phyloP scores from a whole-genome alignment of 805 yeast species.

The Yarrowia yakushimensis region DNA sequence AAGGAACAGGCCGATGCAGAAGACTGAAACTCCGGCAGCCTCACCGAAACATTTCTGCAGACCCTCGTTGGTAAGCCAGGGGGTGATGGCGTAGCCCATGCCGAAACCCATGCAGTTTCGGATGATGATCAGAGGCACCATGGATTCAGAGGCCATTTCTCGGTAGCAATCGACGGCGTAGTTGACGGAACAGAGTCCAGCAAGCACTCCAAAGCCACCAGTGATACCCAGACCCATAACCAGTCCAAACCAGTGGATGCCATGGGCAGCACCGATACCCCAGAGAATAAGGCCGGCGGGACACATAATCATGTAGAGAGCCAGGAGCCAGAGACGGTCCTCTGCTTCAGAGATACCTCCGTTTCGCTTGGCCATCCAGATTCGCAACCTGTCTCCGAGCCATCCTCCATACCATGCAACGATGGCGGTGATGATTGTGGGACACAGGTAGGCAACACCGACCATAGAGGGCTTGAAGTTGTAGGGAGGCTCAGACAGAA shows the following conservation, averaged over 20 bases:
- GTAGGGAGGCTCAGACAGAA: conserved; percentile 19
- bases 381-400: conserved; percentile 7
- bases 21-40: conserved; percentile 17
- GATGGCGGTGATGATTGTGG: neutral
- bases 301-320: conserved; percentile 44
- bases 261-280: conserved; percentile 52
- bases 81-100: conserved; percentile 50
- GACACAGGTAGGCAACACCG: conserved; percentile 16
- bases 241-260: conserved; percentile 48
- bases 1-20: neutral
- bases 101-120: conserved; percentile 52
- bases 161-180: conserved; percentile 48
- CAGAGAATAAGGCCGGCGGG: conserved; percentile 48
- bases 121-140: conserved; percentile 48
- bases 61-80: conserved; percentile 48
- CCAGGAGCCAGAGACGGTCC: conserved; percentile 48
- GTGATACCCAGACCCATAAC: conserved; percentile 47
- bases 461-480: conserved; percentile 23
- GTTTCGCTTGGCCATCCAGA: conserved; percentile 31
- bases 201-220: conserved; percentile 44
- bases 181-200: conserved; percentile 45
- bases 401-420: conserved; percentile 19
- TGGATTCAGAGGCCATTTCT: conserved; percentile 44
- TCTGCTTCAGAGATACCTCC: conserved; percentile 49
- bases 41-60: conserved; percentile 43